A percentile compares a stretch with the other conserved stretches of the same genome.
Evolutionary conservation across 257 asterid species (phyloP).

Genomic region (Coffea canephora): DNA sequence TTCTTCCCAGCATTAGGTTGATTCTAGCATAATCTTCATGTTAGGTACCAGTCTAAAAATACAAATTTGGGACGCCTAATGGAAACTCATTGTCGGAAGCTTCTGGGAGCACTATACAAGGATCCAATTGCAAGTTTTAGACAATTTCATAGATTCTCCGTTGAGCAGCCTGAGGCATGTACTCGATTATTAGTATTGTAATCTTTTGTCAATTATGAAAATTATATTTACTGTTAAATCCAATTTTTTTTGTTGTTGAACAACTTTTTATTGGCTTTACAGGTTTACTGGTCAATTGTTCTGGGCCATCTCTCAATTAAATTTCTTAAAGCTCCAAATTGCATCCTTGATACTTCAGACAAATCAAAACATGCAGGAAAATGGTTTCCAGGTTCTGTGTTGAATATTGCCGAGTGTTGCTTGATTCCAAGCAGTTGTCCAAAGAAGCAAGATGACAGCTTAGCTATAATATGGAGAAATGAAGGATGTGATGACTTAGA

Average conservation of each 20-base stretch:
- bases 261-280: conserved; percentile 13
- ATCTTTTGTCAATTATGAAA: not conserved
- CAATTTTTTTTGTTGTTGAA: not conserved
- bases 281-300: conserved; percentile 76
- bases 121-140: conserved; percentile 76
- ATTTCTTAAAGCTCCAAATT: conserved; percentile 52
- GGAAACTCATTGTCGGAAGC: conserved; percentile 76
- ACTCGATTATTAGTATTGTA: conserved; percentile 11
- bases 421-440: conserved; percentile 43
- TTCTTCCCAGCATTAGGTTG: conserved; percentile 4
- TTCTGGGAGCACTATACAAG: conserved; percentile 58
- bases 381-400: conserved; percentile 83
- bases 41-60: conserved; percentile 51
- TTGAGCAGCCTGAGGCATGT: conserved; percentile 76
- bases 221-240: not conserved
- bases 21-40: conserved; percentile 10
- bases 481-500: conserved; percentile 58
- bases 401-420: conserved; percentile 88
- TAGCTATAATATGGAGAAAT: conserved; percentile 80
- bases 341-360: conserved; percentile 67
- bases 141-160: conserved; percentile 69
- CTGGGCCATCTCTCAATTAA: conserved; percentile 59
- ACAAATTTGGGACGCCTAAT: conserved; percentile 86
- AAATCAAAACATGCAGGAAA: conserved; percentile 62
- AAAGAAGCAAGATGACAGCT: conserved; percentile 54